These are phyloP conservation scores for Larix sibirica DNA, from an alignment of 83 land plant genomes.

Conservation along the genomic window DNA sequence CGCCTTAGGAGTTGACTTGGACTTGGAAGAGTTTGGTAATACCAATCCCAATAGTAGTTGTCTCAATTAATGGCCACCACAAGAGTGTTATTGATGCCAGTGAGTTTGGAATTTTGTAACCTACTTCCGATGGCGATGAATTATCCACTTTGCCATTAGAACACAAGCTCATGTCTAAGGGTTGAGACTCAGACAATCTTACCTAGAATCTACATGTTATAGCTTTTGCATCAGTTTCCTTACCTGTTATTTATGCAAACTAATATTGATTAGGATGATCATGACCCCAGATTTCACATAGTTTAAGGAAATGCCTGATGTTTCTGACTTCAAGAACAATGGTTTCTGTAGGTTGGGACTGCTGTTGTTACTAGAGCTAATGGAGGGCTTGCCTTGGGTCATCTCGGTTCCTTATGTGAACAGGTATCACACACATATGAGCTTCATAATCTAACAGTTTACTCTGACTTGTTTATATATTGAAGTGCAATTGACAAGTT, in stretches of 20 bases:
- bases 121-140: too few relatives aligned
- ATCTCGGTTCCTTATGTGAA: slow-evolving; percentile 81
- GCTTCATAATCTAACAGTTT: too few relatives aligned
- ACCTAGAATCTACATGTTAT: neutral
- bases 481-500: neutral
- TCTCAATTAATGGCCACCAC: too few relatives aligned
- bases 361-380: slow-evolving; percentile 84
- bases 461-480: too few relatives aligned
- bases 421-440: slow-evolving; percentile 36
- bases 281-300: neutral
- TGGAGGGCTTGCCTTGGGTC: slow-evolving; percentile 79
- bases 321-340: slow-evolving; percentile 6
- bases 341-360: slow-evolving; percentile 75
- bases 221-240: neutral
- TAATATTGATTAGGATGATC: neutral
- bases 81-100: too few relatives aligned
- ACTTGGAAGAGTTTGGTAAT: too few relatives aligned
- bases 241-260: neutral
- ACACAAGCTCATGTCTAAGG: too few relatives aligned
- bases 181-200: neutral
- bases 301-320: neutral
- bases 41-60: too few relatives aligned
- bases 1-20: too few relatives aligned
- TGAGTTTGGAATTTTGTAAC: too few relatives aligned
- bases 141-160: too few relatives aligned